Conservation (phyloP, 768 basidiomycete genomes). For the Amanita subjunquillea region DNA sequence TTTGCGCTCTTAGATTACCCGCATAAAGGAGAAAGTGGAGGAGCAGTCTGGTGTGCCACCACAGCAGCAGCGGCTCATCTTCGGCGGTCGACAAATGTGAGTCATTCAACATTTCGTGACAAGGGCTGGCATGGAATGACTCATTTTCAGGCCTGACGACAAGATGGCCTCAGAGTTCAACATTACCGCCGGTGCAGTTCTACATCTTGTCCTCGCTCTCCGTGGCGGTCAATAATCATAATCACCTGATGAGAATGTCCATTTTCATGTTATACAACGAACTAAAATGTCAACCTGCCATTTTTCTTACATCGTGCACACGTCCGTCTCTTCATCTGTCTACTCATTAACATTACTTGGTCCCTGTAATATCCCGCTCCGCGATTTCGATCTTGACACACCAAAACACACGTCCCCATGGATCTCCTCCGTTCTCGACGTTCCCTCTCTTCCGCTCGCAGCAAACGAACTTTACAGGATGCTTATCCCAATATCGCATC, state of each 20-base stretch:
- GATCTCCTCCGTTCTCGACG: conserved; percentile 12
- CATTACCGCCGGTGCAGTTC: conserved; percentile 74
- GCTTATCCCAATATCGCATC: conserved; percentile 87
- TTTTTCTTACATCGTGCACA: background rate
- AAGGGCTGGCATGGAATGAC: background rate
- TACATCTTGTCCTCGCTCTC: conserved; percentile 92
- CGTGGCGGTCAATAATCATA: conserved; percentile 66
- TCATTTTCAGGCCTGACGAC: conserved; percentile 68
- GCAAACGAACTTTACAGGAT: conserved; percentile 83
- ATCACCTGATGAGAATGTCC: background rate
- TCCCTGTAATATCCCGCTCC: background rate
- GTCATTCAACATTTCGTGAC: conserved; percentile 12
- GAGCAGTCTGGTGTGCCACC: conserved; percentile 98
- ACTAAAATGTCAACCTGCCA: background rate
- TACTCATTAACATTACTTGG: background rate
- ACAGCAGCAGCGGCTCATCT: conserved; percentile 91
- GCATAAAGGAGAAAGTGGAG: conserved; percentile 97
- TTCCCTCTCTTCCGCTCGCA: conserved; percentile 35
- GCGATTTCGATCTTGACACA: conserved; percentile 40
- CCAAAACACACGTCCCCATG: conserved; percentile 46
- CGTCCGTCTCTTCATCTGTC: background rate
- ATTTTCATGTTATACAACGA: background rate
- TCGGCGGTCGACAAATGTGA: conserved; percentile 87
- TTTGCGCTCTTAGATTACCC: conserved; percentile 51
- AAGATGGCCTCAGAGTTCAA: conserved; percentile 82